Percentiles rank a stretch among this genome's conserved stretches.
These are phyloP conservation scores for Podaxis sp. DNA, from an alignment of 768 basidiomycete genomes.

Conservation along the genomic window DNA sequence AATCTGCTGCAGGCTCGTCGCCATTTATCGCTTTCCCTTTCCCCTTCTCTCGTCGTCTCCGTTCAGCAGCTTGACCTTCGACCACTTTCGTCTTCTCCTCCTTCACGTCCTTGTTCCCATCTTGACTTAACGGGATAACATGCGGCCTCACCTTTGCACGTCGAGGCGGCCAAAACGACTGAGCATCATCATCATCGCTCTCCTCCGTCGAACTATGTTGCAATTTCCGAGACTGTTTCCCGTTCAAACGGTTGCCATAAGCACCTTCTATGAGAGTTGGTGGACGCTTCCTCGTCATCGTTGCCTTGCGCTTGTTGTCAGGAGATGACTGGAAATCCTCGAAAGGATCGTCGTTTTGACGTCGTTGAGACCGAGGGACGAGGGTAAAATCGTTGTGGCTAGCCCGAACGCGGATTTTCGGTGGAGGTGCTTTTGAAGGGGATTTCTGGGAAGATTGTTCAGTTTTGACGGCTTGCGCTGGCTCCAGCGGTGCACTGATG, in stretches of 20 bases:
- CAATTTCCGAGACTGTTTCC: neutral
- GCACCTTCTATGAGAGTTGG: neutral
- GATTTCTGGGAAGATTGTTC: neutral
- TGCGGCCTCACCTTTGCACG: neutral
- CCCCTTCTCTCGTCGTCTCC: neutral
- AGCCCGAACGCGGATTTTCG: neutral
- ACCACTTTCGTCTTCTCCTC: neutral
- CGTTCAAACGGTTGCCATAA: neutral
- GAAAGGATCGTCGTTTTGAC: neutral
- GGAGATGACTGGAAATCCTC: neutral
- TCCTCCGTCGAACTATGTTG: neutral
- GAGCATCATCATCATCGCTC: neutral
- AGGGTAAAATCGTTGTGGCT: neutral
- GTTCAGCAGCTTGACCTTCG: neutral
- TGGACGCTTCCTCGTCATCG: neutral
- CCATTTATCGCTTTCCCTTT: conserved; percentile 1
- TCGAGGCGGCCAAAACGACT: neutral
- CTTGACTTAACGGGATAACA: neutral
- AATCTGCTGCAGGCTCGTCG: neutral
- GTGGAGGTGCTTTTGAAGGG: neutral
- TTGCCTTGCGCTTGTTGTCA: neutral
- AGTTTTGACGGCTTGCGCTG: neutral
- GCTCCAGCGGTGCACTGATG: neutral
- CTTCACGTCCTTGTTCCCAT: neutral
- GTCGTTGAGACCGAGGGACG: neutral